A percentile compares a stretch with the other conserved stretches of the same genome.
Conservation (phyloP, 768 basidiomycete species). For the Macrolepiota fuliginosa region DNA sequence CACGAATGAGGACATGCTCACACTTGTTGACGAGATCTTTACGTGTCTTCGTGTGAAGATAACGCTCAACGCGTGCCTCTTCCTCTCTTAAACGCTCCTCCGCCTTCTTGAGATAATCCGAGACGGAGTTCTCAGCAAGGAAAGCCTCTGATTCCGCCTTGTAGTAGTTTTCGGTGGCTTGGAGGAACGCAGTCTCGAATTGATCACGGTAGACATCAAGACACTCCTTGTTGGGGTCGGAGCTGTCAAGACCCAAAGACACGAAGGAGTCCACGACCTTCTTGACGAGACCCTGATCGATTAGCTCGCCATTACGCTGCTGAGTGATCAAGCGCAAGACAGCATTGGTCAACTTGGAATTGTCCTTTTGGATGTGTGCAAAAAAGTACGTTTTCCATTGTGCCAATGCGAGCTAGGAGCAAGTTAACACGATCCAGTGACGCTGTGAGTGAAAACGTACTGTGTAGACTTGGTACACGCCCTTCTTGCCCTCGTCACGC, state of each 20-base stretch:
- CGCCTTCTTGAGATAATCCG: conserved; percentile 96
- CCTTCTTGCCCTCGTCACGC: conserved; percentile 95
- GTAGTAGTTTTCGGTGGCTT: conserved; percentile 90
- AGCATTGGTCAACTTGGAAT: conserved; percentile 81
- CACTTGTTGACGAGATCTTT: conserved; percentile 85
- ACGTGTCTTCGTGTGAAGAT: conserved; percentile 88
- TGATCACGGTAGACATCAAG: conserved; percentile 95
- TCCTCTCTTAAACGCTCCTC: conserved; percentile 93
- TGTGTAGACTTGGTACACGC: conserved; percentile 94
- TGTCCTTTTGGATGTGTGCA: conserved; percentile 75
- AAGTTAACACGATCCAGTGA: conserved; percentile 8
- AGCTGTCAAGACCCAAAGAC: conserved; percentile 89
- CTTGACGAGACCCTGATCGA: conserved; percentile 96
- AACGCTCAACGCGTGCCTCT: conserved; percentile 93
- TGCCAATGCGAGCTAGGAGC: conserved; percentile 78
- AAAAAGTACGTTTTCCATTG: conserved; percentile 97
- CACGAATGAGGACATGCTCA: conserved; percentile 91
- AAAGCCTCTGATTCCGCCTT: conserved; percentile 90
- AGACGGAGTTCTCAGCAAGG: conserved; percentile 88
- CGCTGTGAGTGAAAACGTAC: conserved; percentile 41
- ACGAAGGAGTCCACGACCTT: conserved; percentile 98
- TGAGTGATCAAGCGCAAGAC: conserved; percentile 87
- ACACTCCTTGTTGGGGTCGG: conserved; percentile 90
- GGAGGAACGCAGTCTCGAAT: conserved; percentile 88
- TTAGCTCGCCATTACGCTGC: conserved; percentile 92